Evolutionary conservation across 257 asterid species (phyloP).

Genomic region (Nicotiana knightiana): DNA sequence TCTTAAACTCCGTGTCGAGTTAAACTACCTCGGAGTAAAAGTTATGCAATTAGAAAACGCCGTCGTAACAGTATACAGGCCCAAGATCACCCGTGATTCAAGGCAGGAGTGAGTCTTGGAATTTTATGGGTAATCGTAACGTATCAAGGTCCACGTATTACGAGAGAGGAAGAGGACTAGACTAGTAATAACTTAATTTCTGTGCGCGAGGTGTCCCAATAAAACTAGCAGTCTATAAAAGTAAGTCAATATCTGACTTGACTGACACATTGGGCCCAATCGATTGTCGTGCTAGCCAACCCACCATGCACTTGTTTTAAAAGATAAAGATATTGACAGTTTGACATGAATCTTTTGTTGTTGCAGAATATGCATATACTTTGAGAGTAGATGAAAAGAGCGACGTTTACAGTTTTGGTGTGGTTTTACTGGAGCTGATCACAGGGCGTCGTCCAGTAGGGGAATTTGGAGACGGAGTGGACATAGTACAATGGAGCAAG

Average conservation of each 20-base stretch:
- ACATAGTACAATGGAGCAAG: conserved; percentile 55
- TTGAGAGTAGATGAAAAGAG: conserved; percentile 43
- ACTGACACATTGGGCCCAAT: conserved; percentile 6
- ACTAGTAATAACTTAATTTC: conserved; percentile 4
- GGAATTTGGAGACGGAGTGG: conserved; percentile 43
- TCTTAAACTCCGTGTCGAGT: too few species aligned
- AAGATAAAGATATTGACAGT: too few species aligned
- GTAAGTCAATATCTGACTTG: conserved; percentile 11
- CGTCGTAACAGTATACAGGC: neutral
- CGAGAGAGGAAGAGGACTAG: neutral
- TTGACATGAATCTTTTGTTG: too few species aligned
- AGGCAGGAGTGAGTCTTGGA: conserved; percentile 7
- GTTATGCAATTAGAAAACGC: neutral
- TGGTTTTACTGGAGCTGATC: conserved; percentile 35
- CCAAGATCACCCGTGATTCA: conserved; percentile 19
- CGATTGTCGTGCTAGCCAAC: conserved; percentile 25
- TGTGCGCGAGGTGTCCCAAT: conserved; percentile 21
- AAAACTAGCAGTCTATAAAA: neutral
- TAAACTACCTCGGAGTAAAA: neutral
- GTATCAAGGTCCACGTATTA: conserved; percentile 10
- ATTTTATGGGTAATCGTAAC: conserved; percentile 34
- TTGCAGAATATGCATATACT: conserved; percentile 45
- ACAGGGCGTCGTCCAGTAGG: conserved; percentile 44
- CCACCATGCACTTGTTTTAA: neutral
- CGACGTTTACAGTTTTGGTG: conserved; percentile 44